Conservation (phyloP, 2,329 filamentous ascomycete species). For the Hymenoscyphus infarciens region DNA sequence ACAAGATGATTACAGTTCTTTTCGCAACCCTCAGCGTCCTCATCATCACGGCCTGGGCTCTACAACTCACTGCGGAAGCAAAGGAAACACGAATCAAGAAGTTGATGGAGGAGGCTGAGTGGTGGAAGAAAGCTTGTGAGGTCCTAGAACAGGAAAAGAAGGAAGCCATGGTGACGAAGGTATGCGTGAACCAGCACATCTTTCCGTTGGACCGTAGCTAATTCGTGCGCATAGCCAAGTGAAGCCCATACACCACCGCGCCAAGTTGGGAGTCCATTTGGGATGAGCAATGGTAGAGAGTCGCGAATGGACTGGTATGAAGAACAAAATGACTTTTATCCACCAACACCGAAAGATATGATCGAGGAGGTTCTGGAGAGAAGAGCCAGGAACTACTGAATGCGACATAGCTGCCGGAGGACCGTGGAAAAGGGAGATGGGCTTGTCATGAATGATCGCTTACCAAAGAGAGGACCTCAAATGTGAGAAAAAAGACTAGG, state of each 20-base stretch:
- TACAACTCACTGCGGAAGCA: constrained; percentile 7
- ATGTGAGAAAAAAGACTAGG: not conserved
- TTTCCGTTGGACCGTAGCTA: not conserved
- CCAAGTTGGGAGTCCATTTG: not conserved
- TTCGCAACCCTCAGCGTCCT: not conserved
- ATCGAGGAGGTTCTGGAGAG: not conserved
- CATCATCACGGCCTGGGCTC: not conserved
- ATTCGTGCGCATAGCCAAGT: not conserved
- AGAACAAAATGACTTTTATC: not conserved
- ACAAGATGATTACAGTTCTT: not conserved
- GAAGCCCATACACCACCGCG: not conserved
- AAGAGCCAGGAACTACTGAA: not conserved
- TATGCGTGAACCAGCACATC: not conserved
- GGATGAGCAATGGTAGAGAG: not conserved
- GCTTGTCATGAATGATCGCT: not conserved
- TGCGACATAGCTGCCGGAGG: not conserved
- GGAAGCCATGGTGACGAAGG: not conserved
- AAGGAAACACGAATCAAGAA: constrained; percentile 4
- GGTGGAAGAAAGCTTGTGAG: constrained; percentile 17
- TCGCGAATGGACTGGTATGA: not conserved
- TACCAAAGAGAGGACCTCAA: not conserved
- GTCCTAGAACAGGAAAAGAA: constrained; percentile 13
- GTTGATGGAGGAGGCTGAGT: constrained; percentile 11
- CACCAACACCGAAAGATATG: not conserved
- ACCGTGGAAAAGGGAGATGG: not conserved